phyloP scores from a whole-genome alignment of 106 monocot species.

The Platanthera guangdongensis region DNA sequence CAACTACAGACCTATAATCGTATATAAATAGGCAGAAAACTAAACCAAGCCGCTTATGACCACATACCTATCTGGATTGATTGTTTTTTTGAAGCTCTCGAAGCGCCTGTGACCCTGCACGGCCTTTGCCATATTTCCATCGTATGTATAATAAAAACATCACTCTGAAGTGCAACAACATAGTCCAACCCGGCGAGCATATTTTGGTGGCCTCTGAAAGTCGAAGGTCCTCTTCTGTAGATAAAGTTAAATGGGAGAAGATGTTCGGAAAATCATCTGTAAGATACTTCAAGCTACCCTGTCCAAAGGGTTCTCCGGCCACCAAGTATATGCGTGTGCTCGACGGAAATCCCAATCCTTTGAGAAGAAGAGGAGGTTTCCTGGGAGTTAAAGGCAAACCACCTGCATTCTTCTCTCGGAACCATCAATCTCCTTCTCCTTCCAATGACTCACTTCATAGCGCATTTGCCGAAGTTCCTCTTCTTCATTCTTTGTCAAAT shows the following conservation, averaged over 20 bases:
- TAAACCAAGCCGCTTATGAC: background rate
- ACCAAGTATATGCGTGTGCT: constrained; percentile 31
- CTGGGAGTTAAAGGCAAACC: constrained; percentile 54
- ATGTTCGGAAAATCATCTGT: constrained; percentile 33
- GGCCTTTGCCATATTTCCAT: constrained; percentile 56
- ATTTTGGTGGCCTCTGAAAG: constrained; percentile 30
- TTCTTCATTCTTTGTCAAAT: constrained; percentile 26
- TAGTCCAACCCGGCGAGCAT: constrained; percentile 46
- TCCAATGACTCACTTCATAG: constrained; percentile 40
- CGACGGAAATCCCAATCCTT: constrained; percentile 50
- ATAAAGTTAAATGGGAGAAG: constrained; percentile 29
- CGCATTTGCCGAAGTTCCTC: constrained; percentile 30
- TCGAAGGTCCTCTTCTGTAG: constrained; percentile 28
- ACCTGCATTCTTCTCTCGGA: constrained; percentile 24
- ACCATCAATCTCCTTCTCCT: constrained; percentile 47
- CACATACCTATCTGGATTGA: constrained; percentile 50
- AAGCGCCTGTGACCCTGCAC: constrained; percentile 45
- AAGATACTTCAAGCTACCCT: constrained; percentile 24
- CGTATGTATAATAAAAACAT: constrained; percentile 56
- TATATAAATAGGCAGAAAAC: background rate
- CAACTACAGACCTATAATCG: background rate
- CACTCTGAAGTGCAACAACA: constrained; percentile 39
- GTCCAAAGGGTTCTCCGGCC: constrained; percentile 34
- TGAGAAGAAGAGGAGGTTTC: constrained; percentile 36
- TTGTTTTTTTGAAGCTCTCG: constrained; percentile 45